Percentiles rank a stretch among this genome's conserved stretches.
phyloP scores from a whole-genome alignment of 2,329 filamentous ascomycete genomes.

The Nemania sp. region DNA sequence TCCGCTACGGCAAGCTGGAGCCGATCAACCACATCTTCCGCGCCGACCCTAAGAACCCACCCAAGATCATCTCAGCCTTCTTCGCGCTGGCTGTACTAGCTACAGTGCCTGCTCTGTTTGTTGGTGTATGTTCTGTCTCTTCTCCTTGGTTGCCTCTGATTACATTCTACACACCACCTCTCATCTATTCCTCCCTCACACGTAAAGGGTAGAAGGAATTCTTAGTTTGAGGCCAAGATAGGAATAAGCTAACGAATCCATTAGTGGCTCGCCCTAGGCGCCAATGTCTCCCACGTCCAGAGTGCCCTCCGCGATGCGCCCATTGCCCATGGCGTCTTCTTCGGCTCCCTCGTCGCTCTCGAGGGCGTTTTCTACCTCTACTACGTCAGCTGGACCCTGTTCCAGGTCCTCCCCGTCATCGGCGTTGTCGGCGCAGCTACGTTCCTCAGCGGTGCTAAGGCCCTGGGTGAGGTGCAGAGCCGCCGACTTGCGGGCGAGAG shows the following conservation, averaged over 20 bases:
- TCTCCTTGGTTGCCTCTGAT: not conserved
- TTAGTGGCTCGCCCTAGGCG: slow-evolving; percentile 85
- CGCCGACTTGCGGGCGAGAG: slow-evolving; percentile 80
- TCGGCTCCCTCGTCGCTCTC: slow-evolving; percentile 86
- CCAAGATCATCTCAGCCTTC: slow-evolving; percentile 80
- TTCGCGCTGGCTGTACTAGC: slow-evolving; percentile 81
- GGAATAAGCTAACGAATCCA: slow-evolving; percentile 3
- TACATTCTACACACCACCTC: no score
- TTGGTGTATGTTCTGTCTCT: slow-evolving; percentile 66
- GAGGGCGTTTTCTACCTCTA: slow-evolving; percentile 96
- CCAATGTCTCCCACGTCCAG: slow-evolving; percentile 81
- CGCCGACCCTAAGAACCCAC: slow-evolving; percentile 81
- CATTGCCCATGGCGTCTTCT: slow-evolving; percentile 84
- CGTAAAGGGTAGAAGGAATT: not conserved
- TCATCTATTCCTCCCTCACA: not conserved
- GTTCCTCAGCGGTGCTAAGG: slow-evolving; percentile 89
- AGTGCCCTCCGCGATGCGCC: slow-evolving; percentile 82
- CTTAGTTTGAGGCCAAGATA: not conserved
- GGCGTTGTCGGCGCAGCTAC: slow-evolving; percentile 75
- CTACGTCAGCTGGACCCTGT: slow-evolving; percentile 91
- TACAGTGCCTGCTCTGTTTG: slow-evolving; percentile 78
- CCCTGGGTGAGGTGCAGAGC: slow-evolving; percentile 91
- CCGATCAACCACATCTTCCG: slow-evolving; percentile 95
- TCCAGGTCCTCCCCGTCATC: slow-evolving; percentile 84
- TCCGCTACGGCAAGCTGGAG: slow-evolving; percentile 84